Percentiles rank a stretch among this genome's conserved stretches.
Evolutionary conservation across 2,329 filamentous ascomycete species (phyloP).

Genomic region (Aureobasidium sp.): DNA sequence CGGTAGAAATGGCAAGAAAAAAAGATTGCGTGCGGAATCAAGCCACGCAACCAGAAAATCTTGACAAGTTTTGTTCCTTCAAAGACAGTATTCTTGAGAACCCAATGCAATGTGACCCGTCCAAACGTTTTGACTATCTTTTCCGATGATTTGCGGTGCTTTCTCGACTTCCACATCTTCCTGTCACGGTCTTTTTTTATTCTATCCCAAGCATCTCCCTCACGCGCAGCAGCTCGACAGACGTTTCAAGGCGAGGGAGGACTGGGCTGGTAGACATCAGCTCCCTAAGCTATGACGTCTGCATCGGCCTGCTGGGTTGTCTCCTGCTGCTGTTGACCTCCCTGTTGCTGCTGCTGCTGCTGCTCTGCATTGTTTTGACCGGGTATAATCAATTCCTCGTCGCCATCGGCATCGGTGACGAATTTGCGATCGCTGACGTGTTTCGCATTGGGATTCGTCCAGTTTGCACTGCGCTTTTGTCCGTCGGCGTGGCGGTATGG

Average conservation of each 20-base stretch:
- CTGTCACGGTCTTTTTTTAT: no score
- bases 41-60: no score
- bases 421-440: constrained; percentile 19
- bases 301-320: constrained; percentile 5
- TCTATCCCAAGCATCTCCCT: no score
- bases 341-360: neutral
- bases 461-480: constrained; percentile 59
- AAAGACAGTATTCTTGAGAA: no score
- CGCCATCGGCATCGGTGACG: constrained; percentile 20
- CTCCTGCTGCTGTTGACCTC: neutral
- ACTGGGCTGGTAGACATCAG: constrained; percentile 1
- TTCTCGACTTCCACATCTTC: no score
- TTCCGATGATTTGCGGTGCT: no score
- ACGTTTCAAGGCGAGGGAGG: constrained; percentile 4
- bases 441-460: constrained; percentile 67
- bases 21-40: no score
- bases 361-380: constrained; percentile 19
- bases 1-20: no score
- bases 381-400: constrained; percentile 31
- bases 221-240: neutral
- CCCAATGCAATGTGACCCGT: no score
- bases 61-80: no score
- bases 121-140: no score
- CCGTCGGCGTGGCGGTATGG: constrained; percentile 86
- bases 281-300: constrained; percentile 20